phyloP scores from a whole-genome alignment of 306 rosid species.

The Cucurbita argyrosperma region DNA sequence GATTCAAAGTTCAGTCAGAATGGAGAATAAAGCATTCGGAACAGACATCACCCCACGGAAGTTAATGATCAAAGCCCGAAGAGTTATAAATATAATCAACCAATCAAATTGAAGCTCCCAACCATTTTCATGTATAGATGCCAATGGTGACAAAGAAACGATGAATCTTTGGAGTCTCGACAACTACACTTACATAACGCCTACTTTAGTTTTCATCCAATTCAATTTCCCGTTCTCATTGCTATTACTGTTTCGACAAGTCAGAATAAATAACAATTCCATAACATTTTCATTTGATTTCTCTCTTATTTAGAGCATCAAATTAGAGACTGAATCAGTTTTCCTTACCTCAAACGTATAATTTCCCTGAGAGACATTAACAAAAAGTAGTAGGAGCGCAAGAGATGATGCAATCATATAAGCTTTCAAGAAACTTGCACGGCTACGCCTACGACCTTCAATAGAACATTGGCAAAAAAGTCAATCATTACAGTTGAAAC shows the following conservation, averaged over 20 bases:
- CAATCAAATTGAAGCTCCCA: not conserved
- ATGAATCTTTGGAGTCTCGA: no score
- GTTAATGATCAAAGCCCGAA: not conserved
- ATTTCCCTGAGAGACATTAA: conserved; percentile 25
- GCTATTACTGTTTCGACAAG: not conserved
- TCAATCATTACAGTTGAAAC: not conserved
- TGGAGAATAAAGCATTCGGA: not conserved
- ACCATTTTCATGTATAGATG: not conserved
- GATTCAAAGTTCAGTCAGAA: not conserved
- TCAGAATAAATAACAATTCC: not conserved
- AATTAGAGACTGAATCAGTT: not conserved
- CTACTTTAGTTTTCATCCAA: not conserved
- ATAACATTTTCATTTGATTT: not conserved
- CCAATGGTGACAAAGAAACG: not conserved
- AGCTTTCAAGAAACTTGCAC: conserved; percentile 32
- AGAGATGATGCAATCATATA: conserved; percentile 35
- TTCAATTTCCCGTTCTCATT: not conserved
- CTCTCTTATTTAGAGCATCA: not conserved
- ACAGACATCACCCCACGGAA: not conserved
- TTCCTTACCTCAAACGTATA: conserved; percentile 40
- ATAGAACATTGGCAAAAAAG: conserved; percentile 5
- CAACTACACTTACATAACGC: no score
- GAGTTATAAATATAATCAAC: not conserved
- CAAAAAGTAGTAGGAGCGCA: conserved; percentile 20
- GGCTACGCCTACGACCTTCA: conserved; percentile 63